Base-by-base conservation (phyloP, 306 rosid species). In the Quercus ilex region DNA sequence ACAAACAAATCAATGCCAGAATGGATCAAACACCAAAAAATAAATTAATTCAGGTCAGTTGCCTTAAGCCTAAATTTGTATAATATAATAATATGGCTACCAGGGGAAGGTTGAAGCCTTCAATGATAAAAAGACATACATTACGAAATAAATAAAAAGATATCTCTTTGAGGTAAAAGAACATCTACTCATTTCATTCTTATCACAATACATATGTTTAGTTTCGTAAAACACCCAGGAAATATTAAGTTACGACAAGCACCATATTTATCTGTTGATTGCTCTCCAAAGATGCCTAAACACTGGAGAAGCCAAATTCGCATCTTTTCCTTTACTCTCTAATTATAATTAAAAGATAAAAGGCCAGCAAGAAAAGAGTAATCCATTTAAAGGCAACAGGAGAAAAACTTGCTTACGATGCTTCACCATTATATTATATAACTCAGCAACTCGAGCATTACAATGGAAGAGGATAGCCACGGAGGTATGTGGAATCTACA, bases 401-500 rank as follows among this genome's bases (percentile, higher is more conserved):
- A 51, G 46, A 69, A 20, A 11, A 51, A 21, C 82, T 31, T 11
- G 72, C 65, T 8, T 60, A 15, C 21, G 20, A 28, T 72, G 65
- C 41, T 33, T 55, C 64, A 46, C 71, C 84, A 31, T 57, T 21
- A 69, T 6, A 30, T 57, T 21, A 69, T 6, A 30, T 53, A 10
- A 30, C 46, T 23, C 56, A 59, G 56, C 20, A 19, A 59, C 35
- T 41, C 43, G 17, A 33, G 70, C 28, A 60, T 75, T 81, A 84
- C 68, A 83, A 30, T 21, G 88, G 89, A 80, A 88, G 89, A 13
- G 91, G 23, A 51, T 85, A 88, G 13, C 89, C 91, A 6, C 91
- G 91, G n/a, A 88, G 89, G 69, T 25, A 81, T 1, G 89, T 80
- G 35, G 91, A 88, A 77, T 88, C 91, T 25, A 88, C 91, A 21